Percentiles rank a stretch among this genome's conserved stretches.
These are phyloP conservation scores for Verticillium tricorpus DNA, from an alignment of 2,329 filamentous ascomycete species.

Conservation along the genomic window DNA sequence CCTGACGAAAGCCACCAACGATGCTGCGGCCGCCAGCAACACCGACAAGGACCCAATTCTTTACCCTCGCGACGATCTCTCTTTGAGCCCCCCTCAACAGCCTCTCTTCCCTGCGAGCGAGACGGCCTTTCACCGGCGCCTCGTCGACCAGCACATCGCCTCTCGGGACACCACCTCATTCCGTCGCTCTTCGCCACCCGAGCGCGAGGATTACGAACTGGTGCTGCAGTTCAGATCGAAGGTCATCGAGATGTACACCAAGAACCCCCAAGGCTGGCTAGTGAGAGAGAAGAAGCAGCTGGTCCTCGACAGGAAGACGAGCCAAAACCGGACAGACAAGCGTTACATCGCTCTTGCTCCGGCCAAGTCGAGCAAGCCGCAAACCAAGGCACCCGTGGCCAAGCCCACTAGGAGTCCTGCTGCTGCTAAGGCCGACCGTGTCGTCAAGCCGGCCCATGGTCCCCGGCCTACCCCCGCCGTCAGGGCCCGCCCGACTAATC, in stretches of 20 bases:
- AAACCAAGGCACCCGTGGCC: constrained; percentile 9
- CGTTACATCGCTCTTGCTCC: constrained; percentile 36
- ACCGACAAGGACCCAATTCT: constrained; percentile 51
- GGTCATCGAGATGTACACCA: constrained; percentile 40
- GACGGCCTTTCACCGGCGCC: constrained; percentile 34
- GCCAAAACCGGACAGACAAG: constrained; percentile 22
- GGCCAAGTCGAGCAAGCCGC: constrained; percentile 30
- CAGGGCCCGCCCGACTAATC: constrained; percentile 21
- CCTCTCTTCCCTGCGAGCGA: constrained; percentile 46
- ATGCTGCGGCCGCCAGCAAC: constrained; percentile 23
- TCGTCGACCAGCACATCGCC: constrained; percentile 47
- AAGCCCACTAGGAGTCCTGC: constrained; percentile 13
- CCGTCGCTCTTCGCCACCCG: constrained; percentile 39
- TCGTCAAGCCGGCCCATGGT: constrained; percentile 19
- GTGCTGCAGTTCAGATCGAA: constrained; percentile 48
- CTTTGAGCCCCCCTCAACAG: constrained; percentile 36
- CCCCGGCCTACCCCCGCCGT: constrained; percentile 1
- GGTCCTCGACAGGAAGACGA: constrained; percentile 39
- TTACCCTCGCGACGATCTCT: constrained; percentile 44
- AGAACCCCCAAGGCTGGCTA: constrained; percentile 44
- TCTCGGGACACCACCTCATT: constrained; percentile 39
- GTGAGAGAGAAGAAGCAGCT: constrained; percentile 46
- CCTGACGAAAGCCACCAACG: constrained; percentile 34
- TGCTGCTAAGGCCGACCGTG: constrained; percentile 24
- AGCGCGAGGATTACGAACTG: constrained; percentile 48